phyloP scores from a whole-genome alignment of 805 yeast species.

The Brettanomyces anomalus region DNA sequence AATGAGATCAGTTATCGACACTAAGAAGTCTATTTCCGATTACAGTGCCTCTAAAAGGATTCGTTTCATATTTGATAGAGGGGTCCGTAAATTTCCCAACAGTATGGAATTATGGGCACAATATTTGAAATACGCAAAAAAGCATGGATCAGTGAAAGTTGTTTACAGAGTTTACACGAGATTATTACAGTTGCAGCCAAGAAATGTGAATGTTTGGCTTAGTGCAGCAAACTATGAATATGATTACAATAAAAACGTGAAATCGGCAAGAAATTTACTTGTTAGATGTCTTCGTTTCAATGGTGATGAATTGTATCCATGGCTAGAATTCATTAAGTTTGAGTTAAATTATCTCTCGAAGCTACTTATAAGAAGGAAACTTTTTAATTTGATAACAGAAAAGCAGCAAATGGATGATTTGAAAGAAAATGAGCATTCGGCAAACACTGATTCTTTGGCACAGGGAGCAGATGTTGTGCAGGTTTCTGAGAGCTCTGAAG shows the following conservation, averaged over 20 bases:
- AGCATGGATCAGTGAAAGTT: conserved; percentile 58
- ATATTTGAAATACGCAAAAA: conserved; percentile 61
- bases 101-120: conserved; percentile 71
- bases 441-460: conserved; percentile 18
- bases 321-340: conserved; percentile 82
- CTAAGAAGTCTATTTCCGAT: conserved; percentile 63
- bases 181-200: conserved; percentile 81
- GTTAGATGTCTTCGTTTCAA: conserved; percentile 84
- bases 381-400: conserved; percentile 70
- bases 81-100: conserved; percentile 69
- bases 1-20: conserved; percentile 47
- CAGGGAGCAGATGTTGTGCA: conserved; percentile 17
- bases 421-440: conserved; percentile 30
- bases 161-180: conserved; percentile 70
- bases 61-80: conserved; percentile 75
- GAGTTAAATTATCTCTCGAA: conserved; percentile 83
- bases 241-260: conserved; percentile 79
- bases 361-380: conserved; percentile 71
- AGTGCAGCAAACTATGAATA: conserved; percentile 92
- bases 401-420: conserved; percentile 50
- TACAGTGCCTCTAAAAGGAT: conserved; percentile 83
- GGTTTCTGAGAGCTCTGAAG: conserved; percentile 28
- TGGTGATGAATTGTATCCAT: conserved; percentile 57
- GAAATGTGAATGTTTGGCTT: conserved; percentile 84
- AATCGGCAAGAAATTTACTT: conserved; percentile 78